These are phyloP conservation scores for Linderniella brevidens DNA, from an alignment of 257 asterid genomes.

Conservation along the genomic window DNA sequence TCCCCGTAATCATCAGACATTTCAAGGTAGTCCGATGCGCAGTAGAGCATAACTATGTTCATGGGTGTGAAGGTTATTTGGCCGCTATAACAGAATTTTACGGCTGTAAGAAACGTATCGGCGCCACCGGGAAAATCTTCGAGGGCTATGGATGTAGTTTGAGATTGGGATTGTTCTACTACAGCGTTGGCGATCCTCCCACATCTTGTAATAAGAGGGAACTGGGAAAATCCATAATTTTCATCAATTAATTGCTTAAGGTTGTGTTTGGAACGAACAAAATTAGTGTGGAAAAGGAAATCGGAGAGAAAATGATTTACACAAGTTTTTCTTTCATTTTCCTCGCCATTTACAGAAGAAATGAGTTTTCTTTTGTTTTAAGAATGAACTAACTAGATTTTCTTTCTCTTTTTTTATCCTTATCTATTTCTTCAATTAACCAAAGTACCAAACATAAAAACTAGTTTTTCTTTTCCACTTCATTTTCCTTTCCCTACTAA, in stretches of 20 bases:
- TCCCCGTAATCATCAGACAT: slow-evolving; percentile 77
- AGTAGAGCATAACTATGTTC: slow-evolving; percentile 49
- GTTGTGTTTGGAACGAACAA: no score
- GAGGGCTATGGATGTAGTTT: slow-evolving; percentile 19
- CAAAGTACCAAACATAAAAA: no score
- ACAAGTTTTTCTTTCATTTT: no score
- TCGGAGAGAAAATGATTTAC: no score
- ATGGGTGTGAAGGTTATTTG: slow-evolving; percentile 58
- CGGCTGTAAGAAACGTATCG: slow-evolving; percentile 31
- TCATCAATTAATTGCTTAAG: slow-evolving; percentile 8
- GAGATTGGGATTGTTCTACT: slow-evolving; percentile 33
- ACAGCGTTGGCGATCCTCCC: slow-evolving; percentile 47
- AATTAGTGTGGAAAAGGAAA: no score
- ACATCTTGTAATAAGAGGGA: slow-evolving; percentile 82
- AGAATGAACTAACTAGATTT: no score
- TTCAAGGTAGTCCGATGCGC: slow-evolving; percentile 80
- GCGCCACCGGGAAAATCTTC: slow-evolving; percentile 76
- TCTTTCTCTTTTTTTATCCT: no score
- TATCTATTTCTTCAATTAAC: no score
- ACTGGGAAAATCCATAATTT: slow-evolving; percentile 26
- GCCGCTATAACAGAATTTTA: slow-evolving; percentile 66
- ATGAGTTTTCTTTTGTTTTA: no score
- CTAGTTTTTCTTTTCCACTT: no score
- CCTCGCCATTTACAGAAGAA: no score
- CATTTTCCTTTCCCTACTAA: no score